Conservation (phyloP, 2,329 filamentous ascomycete species). For the Sporothrix sp. region DNA sequence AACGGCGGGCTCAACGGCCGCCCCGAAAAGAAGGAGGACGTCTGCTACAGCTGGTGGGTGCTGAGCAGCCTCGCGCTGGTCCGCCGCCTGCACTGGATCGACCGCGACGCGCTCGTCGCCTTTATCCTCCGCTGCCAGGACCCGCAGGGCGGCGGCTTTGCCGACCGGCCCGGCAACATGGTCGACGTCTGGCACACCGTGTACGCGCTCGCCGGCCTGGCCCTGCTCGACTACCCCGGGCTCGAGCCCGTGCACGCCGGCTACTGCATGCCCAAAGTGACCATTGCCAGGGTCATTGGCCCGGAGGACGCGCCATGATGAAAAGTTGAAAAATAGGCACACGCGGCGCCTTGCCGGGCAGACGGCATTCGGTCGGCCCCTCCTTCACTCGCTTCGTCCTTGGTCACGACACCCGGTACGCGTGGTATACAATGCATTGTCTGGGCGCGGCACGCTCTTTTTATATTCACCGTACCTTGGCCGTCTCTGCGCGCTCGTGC, state of each 20-base stretch:
- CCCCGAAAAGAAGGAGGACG: conserved; percentile 91
- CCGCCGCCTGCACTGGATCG: conserved; percentile 82
- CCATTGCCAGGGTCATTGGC: conserved; percentile 49
- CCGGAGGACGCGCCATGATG: conserved; percentile 23
- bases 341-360: too few species aligned
- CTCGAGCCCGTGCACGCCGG: conserved; percentile 75
- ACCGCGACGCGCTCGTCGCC: conserved; percentile 62
- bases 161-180: conserved; percentile 86
- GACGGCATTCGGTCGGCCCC: too few species aligned
- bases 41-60: conserved; percentile 99
- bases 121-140: conserved; percentile 93
- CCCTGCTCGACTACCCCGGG: conserved; percentile 67
- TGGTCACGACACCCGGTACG: too few species aligned
- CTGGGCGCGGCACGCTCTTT: too few species aligned
- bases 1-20: conserved; percentile 86
- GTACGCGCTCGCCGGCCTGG: conserved; percentile 82
- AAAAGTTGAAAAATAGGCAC: background rate
- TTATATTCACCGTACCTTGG: too few species aligned
- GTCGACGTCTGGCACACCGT: conserved; percentile 95
- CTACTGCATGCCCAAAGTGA: conserved; percentile 70
- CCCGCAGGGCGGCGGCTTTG: conserved; percentile 69
- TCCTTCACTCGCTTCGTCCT: too few species aligned
- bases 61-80: conserved; percentile 87
- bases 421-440: too few species aligned
- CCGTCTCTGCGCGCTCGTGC: too few species aligned